These are phyloP conservation scores for Nymphaea thermarum DNA, from an alignment of 164 flowering plant species.

Conservation along the genomic window DNA sequence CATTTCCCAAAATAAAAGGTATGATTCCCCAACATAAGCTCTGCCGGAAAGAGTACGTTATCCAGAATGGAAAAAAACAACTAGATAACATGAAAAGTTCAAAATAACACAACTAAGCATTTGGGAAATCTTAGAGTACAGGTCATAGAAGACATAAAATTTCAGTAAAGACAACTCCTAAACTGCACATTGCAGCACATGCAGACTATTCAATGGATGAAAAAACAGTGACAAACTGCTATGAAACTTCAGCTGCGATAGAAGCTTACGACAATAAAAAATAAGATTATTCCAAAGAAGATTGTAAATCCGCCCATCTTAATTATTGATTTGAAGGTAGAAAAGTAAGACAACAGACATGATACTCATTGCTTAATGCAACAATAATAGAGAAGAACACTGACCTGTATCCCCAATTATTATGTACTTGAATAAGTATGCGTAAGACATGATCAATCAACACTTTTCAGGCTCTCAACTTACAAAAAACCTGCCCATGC, in stretches of 20 bases:
- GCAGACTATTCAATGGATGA: too few species aligned
- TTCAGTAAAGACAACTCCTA: not conserved
- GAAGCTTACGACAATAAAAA: not conserved
- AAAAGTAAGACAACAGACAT: not conserved
- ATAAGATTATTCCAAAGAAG: not conserved
- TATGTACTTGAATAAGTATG: slow-evolving; percentile 71
- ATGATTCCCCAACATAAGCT: too few species aligned
- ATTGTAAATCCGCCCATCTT: not conserved
- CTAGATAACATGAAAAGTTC: not conserved
- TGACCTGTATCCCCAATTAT: slow-evolving; percentile 69
- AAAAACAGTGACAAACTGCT: too few species aligned
- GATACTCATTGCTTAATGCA: not conserved
- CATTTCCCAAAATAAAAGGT: too few species aligned
- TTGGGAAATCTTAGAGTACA: not conserved
- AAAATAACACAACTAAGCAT: too few species aligned
- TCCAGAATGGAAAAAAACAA: not conserved
- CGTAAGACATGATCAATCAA: slow-evolving; percentile 42
- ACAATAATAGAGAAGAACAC: not conserved
- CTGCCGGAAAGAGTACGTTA: too few species aligned
- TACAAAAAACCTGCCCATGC: not conserved
- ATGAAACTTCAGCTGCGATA: not conserved
- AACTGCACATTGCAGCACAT: too few species aligned
- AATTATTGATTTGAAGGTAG: not conserved
- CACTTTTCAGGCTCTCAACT: not conserved
- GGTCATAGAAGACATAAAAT: not conserved